phyloP scores from a whole-genome alignment of 2,329 filamentous ascomycete genomes.

The Hypoxylon sp. region DNA sequence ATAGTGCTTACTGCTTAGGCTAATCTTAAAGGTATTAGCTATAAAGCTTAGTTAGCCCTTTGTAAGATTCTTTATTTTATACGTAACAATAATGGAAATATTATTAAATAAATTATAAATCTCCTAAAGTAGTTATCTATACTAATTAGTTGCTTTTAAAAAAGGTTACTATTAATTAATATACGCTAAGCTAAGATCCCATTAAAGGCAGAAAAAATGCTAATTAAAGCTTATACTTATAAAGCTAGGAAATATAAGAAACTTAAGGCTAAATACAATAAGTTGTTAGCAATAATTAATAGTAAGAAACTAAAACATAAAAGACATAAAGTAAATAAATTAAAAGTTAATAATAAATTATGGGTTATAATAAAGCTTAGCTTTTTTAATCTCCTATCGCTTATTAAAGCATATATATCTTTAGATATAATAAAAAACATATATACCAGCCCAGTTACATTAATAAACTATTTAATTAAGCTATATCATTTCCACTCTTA shows the following conservation, averaged over 20 bases:
- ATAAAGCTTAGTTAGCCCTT: background rate
- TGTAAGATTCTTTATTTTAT: background rate
- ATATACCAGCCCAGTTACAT: background rate
- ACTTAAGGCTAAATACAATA: background rate
- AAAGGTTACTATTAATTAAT: background rate
- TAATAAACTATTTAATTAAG: background rate
- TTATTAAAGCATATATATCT: background rate
- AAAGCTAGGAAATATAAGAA: background rate
- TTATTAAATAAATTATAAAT: background rate
- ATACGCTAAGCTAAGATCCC: background rate
- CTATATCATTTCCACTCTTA: background rate
- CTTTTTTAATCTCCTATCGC: no score
- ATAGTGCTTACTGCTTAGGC: background rate
- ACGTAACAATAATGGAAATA: background rate
- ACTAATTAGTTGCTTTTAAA: background rate
- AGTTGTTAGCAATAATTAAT: background rate
- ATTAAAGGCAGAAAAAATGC: background rate
- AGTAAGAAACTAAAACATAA: background rate
- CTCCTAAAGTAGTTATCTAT: background rate
- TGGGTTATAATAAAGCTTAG: background rate
- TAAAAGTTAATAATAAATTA: background rate
- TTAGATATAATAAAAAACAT: background rate
- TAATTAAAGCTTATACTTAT: background rate
- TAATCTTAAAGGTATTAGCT: background rate
- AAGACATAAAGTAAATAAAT: no score